Evolutionary conservation across 2,329 filamentous ascomycete species (phyloP).

Genomic region (Microdochium bolleyi): DNA sequence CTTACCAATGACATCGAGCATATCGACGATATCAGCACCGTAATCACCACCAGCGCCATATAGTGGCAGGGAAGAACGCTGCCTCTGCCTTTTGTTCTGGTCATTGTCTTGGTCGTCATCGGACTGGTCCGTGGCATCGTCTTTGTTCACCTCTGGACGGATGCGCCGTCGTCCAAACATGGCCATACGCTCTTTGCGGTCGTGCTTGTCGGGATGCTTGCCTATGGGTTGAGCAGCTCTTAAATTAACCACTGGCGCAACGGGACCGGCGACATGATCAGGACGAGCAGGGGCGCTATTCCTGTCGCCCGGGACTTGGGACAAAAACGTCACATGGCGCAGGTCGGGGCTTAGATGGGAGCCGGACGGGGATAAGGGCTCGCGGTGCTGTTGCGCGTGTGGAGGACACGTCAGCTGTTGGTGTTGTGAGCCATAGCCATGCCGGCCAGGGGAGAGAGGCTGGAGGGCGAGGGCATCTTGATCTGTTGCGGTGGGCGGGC

Average conservation of each 20-base stretch:
- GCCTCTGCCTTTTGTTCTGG: background rate
- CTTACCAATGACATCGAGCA: conserved; percentile 57
- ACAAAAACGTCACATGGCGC: background rate
- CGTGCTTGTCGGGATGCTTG: background rate
- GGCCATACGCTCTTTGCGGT: background rate
- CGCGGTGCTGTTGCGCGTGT: background rate
- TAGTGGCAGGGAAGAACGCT: background rate
- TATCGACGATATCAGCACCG: conserved; percentile 51
- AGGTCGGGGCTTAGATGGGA: background rate
- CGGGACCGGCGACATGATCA: background rate
- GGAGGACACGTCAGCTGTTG: background rate
- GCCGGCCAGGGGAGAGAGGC: background rate
- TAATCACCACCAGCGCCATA: conserved; percentile 35
- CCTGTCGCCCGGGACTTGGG: background rate
- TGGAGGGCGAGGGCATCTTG: background rate
- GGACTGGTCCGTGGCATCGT: background rate
- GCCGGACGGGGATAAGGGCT: background rate
- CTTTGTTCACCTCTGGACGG: background rate
- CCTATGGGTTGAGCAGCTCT: background rate
- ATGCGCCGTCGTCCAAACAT: background rate
- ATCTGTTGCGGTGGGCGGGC: background rate
- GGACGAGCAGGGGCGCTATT: background rate
- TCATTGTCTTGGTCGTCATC: background rate
- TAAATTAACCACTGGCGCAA: background rate
- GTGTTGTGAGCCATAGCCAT: too few relatives aligned